Conservation (phyloP, 2,329 filamentous ascomycete genomes). For the Sclerotiophoma versabilis region DNA sequence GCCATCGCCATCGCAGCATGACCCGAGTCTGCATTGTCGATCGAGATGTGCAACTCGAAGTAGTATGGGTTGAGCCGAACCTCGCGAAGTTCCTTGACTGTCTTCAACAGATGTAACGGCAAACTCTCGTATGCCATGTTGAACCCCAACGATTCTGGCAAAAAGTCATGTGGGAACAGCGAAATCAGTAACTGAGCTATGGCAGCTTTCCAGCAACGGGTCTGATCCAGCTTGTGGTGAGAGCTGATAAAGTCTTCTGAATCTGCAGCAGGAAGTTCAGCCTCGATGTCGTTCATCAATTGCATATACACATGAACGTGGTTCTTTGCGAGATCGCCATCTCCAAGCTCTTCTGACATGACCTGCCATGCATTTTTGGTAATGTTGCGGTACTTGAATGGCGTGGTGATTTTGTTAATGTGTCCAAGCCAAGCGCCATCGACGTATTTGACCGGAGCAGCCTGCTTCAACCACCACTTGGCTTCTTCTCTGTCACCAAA, state of each 20-base stretch:
- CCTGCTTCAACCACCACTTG: conserved; percentile 51
- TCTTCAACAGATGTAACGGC: conserved; percentile 50
- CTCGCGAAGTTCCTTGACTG: conserved; percentile 54
- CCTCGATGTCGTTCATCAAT: conserved; percentile 42
- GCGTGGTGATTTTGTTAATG: conserved; percentile 55
- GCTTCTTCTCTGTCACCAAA: conserved; percentile 48
- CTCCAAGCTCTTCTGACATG: conserved; percentile 60
- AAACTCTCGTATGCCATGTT: conserved; percentile 59
- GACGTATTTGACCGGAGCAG: conserved; percentile 56
- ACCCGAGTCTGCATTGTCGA: conserved; percentile 59
- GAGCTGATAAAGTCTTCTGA: conserved; percentile 40
- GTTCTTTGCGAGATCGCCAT: conserved; percentile 57
- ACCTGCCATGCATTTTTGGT: conserved; percentile 58
- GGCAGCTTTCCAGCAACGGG: conserved; percentile 53
- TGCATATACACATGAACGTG: conserved; percentile 52
- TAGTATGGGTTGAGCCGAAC: conserved; percentile 56
- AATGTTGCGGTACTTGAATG: conserved; percentile 49
- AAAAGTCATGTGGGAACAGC: conserved; percentile 57
- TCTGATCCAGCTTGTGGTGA: conserved; percentile 34
- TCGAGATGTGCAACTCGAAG: conserved; percentile 60
- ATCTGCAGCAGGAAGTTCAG: conserved; percentile 43
- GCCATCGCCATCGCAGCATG: conserved; percentile 58
- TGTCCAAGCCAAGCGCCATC: conserved; percentile 60
- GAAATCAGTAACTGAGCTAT: conserved; percentile 57
- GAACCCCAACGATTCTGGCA: conserved; percentile 61